These are phyloP conservation scores for Plasmodium sp. DNA, from an alignment of 169 alveolate genomes.

Conservation along the genomic window DNA sequence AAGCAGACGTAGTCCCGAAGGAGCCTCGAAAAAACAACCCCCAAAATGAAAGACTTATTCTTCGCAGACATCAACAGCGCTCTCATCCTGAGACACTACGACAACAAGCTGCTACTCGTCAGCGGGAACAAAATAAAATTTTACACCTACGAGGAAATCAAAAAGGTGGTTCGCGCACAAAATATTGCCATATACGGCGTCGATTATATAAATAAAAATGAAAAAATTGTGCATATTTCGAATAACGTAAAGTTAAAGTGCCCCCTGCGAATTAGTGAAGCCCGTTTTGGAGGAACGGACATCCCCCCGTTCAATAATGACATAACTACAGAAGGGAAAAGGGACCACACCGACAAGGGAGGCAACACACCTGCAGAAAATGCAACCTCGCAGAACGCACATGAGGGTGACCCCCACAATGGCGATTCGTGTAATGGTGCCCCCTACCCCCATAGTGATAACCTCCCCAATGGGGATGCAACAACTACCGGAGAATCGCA, in stretches of 20 bases:
- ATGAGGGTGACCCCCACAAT: background rate
- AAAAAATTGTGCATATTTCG: constrained; percentile 56
- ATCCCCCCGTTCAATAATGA: background rate
- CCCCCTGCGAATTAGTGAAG: background rate
- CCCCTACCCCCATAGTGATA: background rate
- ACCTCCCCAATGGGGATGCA: background rate
- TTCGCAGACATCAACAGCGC: constrained; percentile 51
- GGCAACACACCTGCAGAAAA: background rate
- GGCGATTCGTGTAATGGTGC: background rate
- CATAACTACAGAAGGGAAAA: background rate
- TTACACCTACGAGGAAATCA: constrained; percentile 39
- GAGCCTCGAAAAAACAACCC: background rate
- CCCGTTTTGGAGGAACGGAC: background rate
- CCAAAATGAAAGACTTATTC: constrained; percentile 44
- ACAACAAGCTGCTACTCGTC: constrained; percentile 30
- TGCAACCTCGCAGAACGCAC: background rate
- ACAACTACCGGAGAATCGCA: background rate
- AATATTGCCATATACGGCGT: constrained; percentile 40
- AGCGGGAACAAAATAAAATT: constrained; percentile 64
- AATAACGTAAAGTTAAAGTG: constrained; percentile 53
- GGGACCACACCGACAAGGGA: background rate
- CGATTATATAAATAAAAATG: constrained; percentile 41
- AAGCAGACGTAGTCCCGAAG: background rate
- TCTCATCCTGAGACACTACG: constrained; percentile 41
- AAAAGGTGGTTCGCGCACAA: constrained; percentile 35